Base-by-base conservation (phyloP, 1,284 basidiomycete species). In the Ceratobasidium theobromae region DNA sequence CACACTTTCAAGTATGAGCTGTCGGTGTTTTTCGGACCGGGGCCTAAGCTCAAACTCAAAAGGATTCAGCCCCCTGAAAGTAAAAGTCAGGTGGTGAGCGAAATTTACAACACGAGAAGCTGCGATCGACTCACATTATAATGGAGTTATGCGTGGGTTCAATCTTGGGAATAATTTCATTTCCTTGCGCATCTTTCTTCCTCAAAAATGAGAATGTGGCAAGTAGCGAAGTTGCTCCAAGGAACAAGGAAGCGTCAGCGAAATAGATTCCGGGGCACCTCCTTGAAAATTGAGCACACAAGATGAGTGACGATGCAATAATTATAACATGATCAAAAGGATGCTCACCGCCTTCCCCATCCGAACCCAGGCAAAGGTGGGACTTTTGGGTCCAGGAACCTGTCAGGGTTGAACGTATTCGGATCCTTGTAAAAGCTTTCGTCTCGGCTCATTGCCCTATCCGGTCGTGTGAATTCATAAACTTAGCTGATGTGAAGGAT, bases 181-280 rank as follows among this genome's bases (percentile, higher is more conserved):
- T 49, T 14, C 57, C 57, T 16, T 38, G 8, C 1, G 18, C 45
- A 16, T 60, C 32, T 21, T 38, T 32, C 11, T 28, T 45, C 21
- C 40, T 48, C 21, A 21, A 49, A 25, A 60, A 60, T 14, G 21
- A 64, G 64, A 74, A 74, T 21, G 71, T 69, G 71, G 73, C 75
- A 0, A 68, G 32, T 16, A 68, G 16, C 4, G 60, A 46, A 3
- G 57, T 48, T 30, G 53, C 33, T 14, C 25, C 51, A 12, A 66
- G 45, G 18, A 48, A 68, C 11, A 68, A 25, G 4, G 64, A 54
- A 5, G 46, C 49, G 11, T 66, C 45, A 4, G 53, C 67, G 21
- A 68, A 49, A 21, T 58, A 38, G 30, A 51, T 30, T 16, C 67
- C 67, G 2, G 67, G 67, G 32, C 67, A 68, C 21, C 54, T 11